Evolutionary conservation across 177 flowering plant genomes (phyloP), one percentile per base, ranked within the genome.

Genomic region (Vitis hybrid): DNA sequence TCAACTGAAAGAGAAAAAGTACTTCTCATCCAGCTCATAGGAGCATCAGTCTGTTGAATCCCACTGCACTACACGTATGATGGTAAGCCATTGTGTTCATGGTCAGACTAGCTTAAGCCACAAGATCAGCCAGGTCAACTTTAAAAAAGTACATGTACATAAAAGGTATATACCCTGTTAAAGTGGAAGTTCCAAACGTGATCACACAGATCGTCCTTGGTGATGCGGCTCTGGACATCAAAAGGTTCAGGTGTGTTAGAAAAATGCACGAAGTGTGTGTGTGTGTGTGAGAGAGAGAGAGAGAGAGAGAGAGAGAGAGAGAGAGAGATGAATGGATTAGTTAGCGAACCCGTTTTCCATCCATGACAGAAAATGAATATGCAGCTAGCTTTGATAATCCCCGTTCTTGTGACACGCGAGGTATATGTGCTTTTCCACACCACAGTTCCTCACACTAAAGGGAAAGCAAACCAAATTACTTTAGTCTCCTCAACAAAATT

Each of bases 341-440:
- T 14, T 6, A 23, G 82, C 89, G 81, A 70, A 93, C 98, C 30
- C 98, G 94, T 75, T 77, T 88, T 21, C 89, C 85, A 77, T 93
- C 97, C 86, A 74, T 83, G 17, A 89, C 68, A 50, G 97, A 86
- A 39, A 85, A 69, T 17, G 92, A 86, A 79, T 89, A 91, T 52
- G 89, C 86, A 5, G 79, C 80, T 81, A 89, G 62, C 78, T 78
- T 89, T 15, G 93, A 76, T 18, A 88, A 49, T 60, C 93, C 90
- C 17, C 75, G 74, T 63, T 64, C 74, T 66, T 70, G 87, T 21
- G 91, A 76, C 5, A 79, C 15, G 15, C 93, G 91, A 65, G 98
- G 98, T 72, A 93, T 80, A 75, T 92, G 98, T 76, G 97, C 96
- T 78, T 92, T 92, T 49, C 89, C 93, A 51, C 66, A n/a, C 96